Evolutionary conservation across 1,284 basidiomycete genomes (phyloP), one percentile per base, ranked within the genome.

Genomic region (Lignosus rhinocerotis): DNA sequence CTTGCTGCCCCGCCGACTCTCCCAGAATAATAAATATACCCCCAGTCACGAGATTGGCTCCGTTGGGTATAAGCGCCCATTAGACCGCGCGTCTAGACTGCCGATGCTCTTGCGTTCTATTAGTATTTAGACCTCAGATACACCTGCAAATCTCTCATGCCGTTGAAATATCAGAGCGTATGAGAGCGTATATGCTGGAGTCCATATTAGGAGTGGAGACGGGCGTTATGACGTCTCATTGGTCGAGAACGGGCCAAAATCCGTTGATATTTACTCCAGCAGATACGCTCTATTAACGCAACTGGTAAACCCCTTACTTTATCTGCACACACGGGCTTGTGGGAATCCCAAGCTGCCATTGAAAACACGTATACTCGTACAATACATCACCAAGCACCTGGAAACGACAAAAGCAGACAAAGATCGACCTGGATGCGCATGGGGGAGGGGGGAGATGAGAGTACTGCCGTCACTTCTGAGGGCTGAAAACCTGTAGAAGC

Each of bases 341-440:
- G 52, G 59, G 33, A 61, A 45, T 16, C 25, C 36, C 48, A 19
- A 51, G 39, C 36, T 39, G 50, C 53, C 51, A 63, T 58, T 59
- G 47, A 43, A 10, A 12, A 12, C 6, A 31, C 19, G 7, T n/a
- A 16, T 63, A 61, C 49, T 64, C 54, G 55, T 64, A 64, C 62
- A 64, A 64, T 59, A 64, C 62, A 34, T 14, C n/a, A 55, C 7
- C 38, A 31, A 53, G 11, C 25, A 19, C n/a, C 34, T 9, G 31
- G 19, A 6, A 7, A 45, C 21, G 10, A 19, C 19, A 11, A 25
- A 6, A 32, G 19, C 32, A 51, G 17, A 33, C 16, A 32, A 46
- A 11, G 49, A 49, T 59, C 52, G 52, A 57, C 53, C 53, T 51
- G 53, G 53, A 58, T 51, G 51, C 44, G 47, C 56, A 62, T 39